Conservation (phyloP, 2,329 filamentous ascomycete species). For the Coleophoma eucalyptorum region DNA sequence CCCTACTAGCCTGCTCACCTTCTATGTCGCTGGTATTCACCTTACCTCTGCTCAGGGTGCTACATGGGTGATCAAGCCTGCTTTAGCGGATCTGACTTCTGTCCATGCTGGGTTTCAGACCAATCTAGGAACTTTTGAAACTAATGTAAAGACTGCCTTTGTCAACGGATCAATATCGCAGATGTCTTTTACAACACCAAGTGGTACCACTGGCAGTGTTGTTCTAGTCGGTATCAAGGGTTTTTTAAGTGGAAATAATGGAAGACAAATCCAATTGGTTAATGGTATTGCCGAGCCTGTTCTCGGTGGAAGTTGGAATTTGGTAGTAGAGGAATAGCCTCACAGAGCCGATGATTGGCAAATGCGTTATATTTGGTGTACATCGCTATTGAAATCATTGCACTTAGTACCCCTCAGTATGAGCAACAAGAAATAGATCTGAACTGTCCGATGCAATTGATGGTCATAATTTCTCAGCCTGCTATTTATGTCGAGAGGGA, state of each 20-base stretch:
- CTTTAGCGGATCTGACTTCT: conserved; percentile 13
- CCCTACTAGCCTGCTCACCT: conserved; percentile 24
- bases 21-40: conserved; percentile 23
- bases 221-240: conserved; percentile 1
- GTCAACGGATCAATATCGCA: not conserved
- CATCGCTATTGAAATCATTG: no score
- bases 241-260: not conserved
- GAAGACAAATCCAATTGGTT: not conserved
- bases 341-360: no score
- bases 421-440: no score
- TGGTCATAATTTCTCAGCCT: no score
- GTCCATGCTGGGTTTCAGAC: conserved; percentile 17
- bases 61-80: conserved; percentile 25
- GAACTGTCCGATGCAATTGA: no score
- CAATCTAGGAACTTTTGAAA: conserved; percentile 12
- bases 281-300: not conserved
- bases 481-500: no score
- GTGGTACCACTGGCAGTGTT: not conserved
- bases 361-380: no score
- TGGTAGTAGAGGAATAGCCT: no score
- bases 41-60: conserved; percentile 16
- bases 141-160: conserved; percentile 2
- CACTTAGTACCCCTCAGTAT: no score
- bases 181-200: not conserved
- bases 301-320: not conserved